Evolutionary conservation across 768 basidiomycete genomes (phyloP).

Genomic region (Hysterangium stoloniferum): DNA sequence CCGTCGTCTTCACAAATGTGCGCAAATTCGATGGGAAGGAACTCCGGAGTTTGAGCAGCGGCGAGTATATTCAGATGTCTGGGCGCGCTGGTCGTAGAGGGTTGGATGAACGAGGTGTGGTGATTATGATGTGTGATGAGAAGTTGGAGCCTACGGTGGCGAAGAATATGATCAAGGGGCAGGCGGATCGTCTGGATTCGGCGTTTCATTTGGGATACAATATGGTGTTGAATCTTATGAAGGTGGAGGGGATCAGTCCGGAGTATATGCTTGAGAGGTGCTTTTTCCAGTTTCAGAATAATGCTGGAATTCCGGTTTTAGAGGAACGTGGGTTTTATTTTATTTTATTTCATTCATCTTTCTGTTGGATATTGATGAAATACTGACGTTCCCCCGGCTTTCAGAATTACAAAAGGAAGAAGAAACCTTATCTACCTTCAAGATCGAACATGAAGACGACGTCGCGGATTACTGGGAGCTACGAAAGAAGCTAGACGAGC

Average conservation of each 20-base stretch:
- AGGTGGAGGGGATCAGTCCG: conserved; percentile 96
- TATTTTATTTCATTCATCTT: neutral
- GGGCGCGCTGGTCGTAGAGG: conserved; percentile 97
- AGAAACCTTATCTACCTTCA: conserved; percentile 48
- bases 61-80: conserved; percentile 99
- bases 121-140: conserved; percentile 99
- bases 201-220: conserved; percentile 99
- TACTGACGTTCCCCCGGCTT: neutral
- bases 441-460: conserved; percentile 76
- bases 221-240: conserved; percentile 97
- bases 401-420: conserved; percentile 75
- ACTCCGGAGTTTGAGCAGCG: conserved; percentile 86
- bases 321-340: conserved; percentile 45
- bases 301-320: conserved; percentile 75
- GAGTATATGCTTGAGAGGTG: conserved; percentile 97
- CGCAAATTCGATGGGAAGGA: conserved; percentile 96
- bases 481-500: conserved; percentile 87
- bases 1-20: conserved; percentile 93
- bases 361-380: neutral
- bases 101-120: conserved; percentile 95
- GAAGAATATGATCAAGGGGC: conserved; percentile 96
- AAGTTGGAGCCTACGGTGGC: conserved; percentile 89
- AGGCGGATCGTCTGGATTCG: conserved; percentile 93
- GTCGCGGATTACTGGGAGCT: conserved; percentile 89
- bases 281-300: conserved; percentile 99